Evolutionary conservation across 768 basidiomycete species (phyloP).

Genomic region (Vishniacozyma victoriae): DNA sequence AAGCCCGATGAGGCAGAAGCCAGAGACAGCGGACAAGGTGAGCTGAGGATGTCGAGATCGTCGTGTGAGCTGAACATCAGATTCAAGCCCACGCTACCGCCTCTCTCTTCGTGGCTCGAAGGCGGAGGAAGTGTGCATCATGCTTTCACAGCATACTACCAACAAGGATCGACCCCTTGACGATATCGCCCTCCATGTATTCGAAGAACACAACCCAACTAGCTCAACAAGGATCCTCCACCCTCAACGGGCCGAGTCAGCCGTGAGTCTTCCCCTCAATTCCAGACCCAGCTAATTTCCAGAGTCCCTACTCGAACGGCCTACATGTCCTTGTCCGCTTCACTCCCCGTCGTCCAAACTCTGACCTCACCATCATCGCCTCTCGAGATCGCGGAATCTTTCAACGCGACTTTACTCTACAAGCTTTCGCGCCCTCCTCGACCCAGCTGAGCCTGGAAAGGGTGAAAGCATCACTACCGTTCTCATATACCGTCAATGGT

Average conservation of each 20-base stretch:
- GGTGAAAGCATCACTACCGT: slow-evolving; percentile 15
- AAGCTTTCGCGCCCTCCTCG: slow-evolving; percentile 16
- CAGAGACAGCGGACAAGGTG: neutral
- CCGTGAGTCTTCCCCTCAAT: slow-evolving; percentile 5
- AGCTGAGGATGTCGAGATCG: neutral
- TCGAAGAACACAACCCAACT: slow-evolving; percentile 21
- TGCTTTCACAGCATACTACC: slow-evolving; percentile 68
- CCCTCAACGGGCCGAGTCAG: slow-evolving; percentile 3
- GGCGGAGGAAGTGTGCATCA: slow-evolving; percentile 62
- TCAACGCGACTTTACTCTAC: slow-evolving; percentile 38
- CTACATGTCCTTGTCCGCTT: slow-evolving; percentile 50
- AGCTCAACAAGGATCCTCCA: neutral
- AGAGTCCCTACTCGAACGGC: slow-evolving; percentile 50
- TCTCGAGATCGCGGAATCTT: slow-evolving; percentile 33
- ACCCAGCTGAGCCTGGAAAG: slow-evolving; percentile 20
- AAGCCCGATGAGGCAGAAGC: slow-evolving; percentile 10
- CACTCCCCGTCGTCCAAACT: neutral
- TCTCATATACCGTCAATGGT: slow-evolving; percentile 51
- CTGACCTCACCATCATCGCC: slow-evolving; percentile 21
- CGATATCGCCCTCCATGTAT: slow-evolving; percentile 62
- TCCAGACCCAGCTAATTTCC: neutral
- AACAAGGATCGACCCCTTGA: slow-evolving; percentile 59
- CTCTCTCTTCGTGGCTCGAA: neutral
- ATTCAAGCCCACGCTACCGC: slow-evolving; percentile 9
- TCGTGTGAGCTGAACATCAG: neutral